Percentiles rank a stretch among this genome's conserved stretches.
Conservation (phyloP, 2,329 filamentous ascomycete genomes). For the Penicillium vulpinum region DNA sequence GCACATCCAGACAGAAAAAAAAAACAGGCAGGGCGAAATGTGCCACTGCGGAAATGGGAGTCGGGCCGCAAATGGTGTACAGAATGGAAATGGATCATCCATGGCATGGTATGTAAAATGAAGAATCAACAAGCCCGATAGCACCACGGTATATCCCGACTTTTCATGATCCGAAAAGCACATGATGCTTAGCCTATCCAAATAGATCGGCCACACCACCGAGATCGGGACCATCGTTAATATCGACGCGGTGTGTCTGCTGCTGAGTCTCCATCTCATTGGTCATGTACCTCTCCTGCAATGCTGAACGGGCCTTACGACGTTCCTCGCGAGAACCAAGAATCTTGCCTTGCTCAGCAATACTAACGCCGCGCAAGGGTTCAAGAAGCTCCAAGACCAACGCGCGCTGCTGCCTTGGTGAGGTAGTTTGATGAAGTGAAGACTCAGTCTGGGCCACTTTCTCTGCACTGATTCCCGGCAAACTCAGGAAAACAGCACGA, state of each 20-base stretch:
- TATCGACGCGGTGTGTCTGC: constrained; percentile 43
- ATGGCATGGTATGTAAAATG: neutral
- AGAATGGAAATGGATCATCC: neutral
- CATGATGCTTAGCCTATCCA: constrained; percentile 32
- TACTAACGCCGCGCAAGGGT: constrained; percentile 83
- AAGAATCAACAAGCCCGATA: neutral
- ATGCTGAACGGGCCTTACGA: constrained; percentile 44
- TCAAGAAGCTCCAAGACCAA: constrained; percentile 82
- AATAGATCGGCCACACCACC: constrained; percentile 57
- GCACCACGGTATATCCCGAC: neutral
- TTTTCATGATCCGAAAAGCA: neutral
- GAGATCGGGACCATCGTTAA: constrained; percentile 52
- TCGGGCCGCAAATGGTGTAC: neutral
- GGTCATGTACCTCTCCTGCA: constrained; percentile 48
- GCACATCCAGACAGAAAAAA: constrained; percentile 9
- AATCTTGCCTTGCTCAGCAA: constrained; percentile 90
- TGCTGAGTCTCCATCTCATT: constrained; percentile 46
- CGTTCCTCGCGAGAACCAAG: constrained; percentile 44
- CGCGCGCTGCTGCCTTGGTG: constrained; percentile 73
- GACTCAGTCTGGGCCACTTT: constrained; percentile 67
- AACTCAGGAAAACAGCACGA: constrained; percentile 69
- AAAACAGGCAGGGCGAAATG: constrained; percentile 2
- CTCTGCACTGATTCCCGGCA: constrained; percentile 72
- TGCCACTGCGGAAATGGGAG: neutral
- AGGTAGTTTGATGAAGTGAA: constrained; percentile 56